These are phyloP conservation scores for Calocera viscosa DNA, from an alignment of 768 basidiomycete genomes.

Conservation along the genomic window DNA sequence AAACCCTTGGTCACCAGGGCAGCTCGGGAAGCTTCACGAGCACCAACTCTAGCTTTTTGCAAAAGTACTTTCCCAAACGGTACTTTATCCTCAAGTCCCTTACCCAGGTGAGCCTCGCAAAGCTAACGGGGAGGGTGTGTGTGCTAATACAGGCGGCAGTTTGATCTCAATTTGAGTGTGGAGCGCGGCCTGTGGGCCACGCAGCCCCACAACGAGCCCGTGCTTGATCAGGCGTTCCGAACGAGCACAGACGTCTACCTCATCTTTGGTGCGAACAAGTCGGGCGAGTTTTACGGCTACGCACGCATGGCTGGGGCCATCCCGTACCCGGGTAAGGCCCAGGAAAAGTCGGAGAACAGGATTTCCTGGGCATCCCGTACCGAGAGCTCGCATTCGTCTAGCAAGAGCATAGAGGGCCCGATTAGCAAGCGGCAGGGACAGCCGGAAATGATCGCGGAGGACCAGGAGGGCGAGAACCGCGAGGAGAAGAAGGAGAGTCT, in stretches of 20 bases:
- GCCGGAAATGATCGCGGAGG: conserved; percentile 5
- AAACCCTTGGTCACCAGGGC: conserved; percentile 28
- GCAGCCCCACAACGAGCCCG: conserved; percentile 81
- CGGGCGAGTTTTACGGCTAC: conserved; percentile 89
- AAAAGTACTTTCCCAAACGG: conserved; percentile 68
- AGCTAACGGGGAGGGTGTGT: background rate
- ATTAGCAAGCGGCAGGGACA: background rate
- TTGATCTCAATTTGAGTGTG: conserved; percentile 67
- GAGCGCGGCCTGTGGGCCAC: conserved; percentile 79
- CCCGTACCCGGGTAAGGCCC: background rate
- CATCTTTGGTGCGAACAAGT: conserved; percentile 86
- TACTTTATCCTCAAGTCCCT: conserved; percentile 87
- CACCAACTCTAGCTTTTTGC: conserved; percentile 70
- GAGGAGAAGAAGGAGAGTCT: background rate
- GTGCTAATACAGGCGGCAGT: conserved; percentile 32
- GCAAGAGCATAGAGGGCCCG: conserved; percentile 1
- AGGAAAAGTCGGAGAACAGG: conserved; percentile 29
- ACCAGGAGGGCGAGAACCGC: conserved; percentile 3
- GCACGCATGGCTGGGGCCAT: conserved; percentile 45
- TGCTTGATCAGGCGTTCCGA: conserved; percentile 86
- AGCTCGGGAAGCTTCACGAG: conserved; percentile 63
- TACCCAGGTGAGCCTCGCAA: conserved; percentile 45
- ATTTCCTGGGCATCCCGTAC: conserved; percentile 48
- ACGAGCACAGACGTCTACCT: conserved; percentile 78
- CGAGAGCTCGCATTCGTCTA: conserved; percentile 3